Evolutionary conservation across 1,284 basidiomycete species (phyloP), one percentile per base, ranked within the genome.

Genomic region (Malassezia yamatoensis): DNA sequence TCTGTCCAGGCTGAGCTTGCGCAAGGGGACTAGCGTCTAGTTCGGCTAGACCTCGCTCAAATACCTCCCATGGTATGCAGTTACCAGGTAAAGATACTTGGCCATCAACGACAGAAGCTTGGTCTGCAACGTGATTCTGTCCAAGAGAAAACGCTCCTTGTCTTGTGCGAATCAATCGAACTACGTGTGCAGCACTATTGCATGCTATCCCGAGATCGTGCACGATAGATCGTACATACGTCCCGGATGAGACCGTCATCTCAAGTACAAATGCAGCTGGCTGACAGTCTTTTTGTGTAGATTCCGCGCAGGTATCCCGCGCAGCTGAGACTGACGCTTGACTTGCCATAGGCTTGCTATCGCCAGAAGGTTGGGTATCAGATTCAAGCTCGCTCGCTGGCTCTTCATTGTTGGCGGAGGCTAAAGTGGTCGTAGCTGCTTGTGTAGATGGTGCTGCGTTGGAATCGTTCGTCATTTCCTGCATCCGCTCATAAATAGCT

Each of bases 191-290:
- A 1, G 72, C 70, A 15, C 65, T 68, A 5, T 60, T 60, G 32
- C 57, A 61, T 15, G 65, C 64, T 5, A 44, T 49, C 32, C 61
- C 72, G 3, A 74, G 61, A 24, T 74, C 72, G 54, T 74, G 72
- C 7, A 74, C 70, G 50, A 74, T 68, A 21, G 66, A 68, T 12
- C 72, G 65, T 2, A 74, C 70, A 29, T 74, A 74, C 18, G 72
- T 74, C 44, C 72, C 72, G 0, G 66, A 68, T 3, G 69, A 70
- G 13, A 74, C 72, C 20, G 68, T 73, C 70, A 74, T 72, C 35
- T 64, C 61, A 16, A 74, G 62, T 2, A 46, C 20, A 21, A 55
- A 53, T 9, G 53, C 36, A 10, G 52, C 35, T 4, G 34, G 20
- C 45, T 29, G 15, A 18, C 51, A 44, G 32, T 35, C 8, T 18